Base-by-base conservation (phyloP, 495 filamentous ascomycete genomes). In the Talaromyces nanjingensis region DNA sequence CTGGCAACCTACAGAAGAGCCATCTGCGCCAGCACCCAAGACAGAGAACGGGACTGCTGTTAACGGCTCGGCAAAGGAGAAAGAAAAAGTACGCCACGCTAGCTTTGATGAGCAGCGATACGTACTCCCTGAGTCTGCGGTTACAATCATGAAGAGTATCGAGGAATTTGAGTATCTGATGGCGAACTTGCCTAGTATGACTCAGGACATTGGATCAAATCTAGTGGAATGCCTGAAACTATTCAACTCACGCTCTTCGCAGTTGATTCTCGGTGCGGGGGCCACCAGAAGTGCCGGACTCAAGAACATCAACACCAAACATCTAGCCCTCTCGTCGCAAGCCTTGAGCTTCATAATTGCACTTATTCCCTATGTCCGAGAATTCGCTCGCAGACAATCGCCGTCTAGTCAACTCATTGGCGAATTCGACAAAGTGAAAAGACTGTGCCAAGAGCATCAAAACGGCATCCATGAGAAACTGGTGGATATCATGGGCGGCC, bases 271-370 rank as follows among this genome's bases (percentile, higher is more conserved):
- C 7, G 96, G 93, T 7, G 96, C 94, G 9, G 94, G 94, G 1
- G 94, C 94, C 1, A 97, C 91, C 2, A 79, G 84, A 27, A 92
- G 87, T n/a, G 96, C 92, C 4, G 94, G 94, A 1, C 77, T 99
- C 9, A 96, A 92, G 70, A 96, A 96, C 66, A 99, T 99, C 69
- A 97, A 91, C 2, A 96, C 94, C 0, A 94, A 93, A 68, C 93
- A 99, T 76, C 85, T 99, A 6, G 93, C 94, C 0, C 84, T 98
- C 29, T 92, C 96, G 8, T 92, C 90, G 2, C 96, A 97, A 73
- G 89, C 93, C 0, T 74, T 97, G 25, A 89, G 89, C 62, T 97
- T 99, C 69, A 87, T 98, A 45, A 89, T 90, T 27, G 86, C 89
- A 1, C 75, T 97, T 4, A 89, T 97, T 9, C 94, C 96, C 0